A percentile compares a stretch with the other conserved stretches of the same genome.
phyloP scores from a whole-genome alignment of 441 rosid species.

The Populus trichocarpa region DNA sequence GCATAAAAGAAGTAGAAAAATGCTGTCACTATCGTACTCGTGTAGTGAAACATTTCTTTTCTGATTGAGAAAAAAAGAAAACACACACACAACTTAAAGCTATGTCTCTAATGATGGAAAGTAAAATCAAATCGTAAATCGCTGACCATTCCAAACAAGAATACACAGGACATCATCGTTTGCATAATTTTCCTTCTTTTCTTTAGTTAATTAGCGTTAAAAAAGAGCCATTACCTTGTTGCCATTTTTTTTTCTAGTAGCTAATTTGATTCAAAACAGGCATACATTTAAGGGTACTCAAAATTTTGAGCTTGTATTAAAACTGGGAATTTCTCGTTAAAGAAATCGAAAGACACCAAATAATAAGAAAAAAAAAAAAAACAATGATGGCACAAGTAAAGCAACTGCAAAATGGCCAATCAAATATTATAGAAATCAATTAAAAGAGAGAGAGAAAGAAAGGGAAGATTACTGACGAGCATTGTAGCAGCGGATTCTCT shows the following conservation, averaged over 20 bases:
- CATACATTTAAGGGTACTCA: too few species aligned
- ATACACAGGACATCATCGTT: too few species aligned
- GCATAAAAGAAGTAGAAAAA: not conserved
- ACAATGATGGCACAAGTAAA: too few species aligned
- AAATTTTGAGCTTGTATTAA: too few species aligned
- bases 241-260: too few species aligned
- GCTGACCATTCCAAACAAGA: not conserved
- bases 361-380: too few species aligned
- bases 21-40: not conserved
- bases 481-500: constrained; percentile 61
- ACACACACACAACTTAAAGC: not conserved
- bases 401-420: not conserved
- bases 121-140: not conserved
- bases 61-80: not conserved
- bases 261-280: too few species aligned
- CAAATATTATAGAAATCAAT: not conserved
- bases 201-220: too few species aligned
- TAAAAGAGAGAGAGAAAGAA: not conserved
- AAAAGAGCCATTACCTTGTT: too few species aligned
- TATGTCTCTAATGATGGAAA: not conserved
- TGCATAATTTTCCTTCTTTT: too few species aligned
- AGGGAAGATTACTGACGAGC: constrained; percentile 41
- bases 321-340: not conserved
- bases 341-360: too few species aligned
- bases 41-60: not conserved